Evolutionary conservation across 352 stramenopile genomes (phyloP), one percentile per base, ranked within the genome.

Genomic region (Pythium rishiriense): DNA sequence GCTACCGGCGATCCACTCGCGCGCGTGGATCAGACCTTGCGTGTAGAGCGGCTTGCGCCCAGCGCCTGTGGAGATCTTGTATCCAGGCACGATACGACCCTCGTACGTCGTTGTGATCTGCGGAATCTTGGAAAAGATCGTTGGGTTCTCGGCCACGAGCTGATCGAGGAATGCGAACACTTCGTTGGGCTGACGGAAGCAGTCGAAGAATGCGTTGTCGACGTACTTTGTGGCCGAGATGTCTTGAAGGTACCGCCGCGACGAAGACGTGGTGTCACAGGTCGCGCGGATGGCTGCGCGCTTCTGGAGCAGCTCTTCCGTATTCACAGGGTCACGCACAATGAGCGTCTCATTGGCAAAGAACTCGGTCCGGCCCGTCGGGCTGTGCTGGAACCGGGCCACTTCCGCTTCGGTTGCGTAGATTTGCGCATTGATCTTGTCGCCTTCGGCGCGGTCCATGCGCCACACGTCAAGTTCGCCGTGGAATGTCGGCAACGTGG

Each of bases 121-220:
- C n/a, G 28, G 43, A 21, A 73, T 73, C 57, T 77, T 77, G 58
- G 62, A 66, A 39, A 77, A 56, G 26, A 73, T 17, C 21, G 28
- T 53, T 10, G 66, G 45, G 60, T 77, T 77, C 56, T 74, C 57
- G 19, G 37, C 21, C 8, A 72, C 66, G 21, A 76, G 60, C 55
- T 65, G 55, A 46, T 70, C 62, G 12, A 74, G 33, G 50, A 77
- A 77, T 12, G 39, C 45, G 33, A 62, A 64, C 24, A 77, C 68
- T 39, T 77, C 64, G 28, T 61, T 64, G 0, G 48, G 39, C 54
- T 62, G 62, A 26, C 70, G 70, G 54, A 68, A 77, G 60, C 70
- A 77, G 63, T 77, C 65, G 48, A 77, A 77, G 62, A 74, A 77
- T 0, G 61, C 66, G 48, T 69, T 77, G 28, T 69, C 55, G 9